Evolutionary conservation across 352 stramenopile genomes (phyloP).

Genomic region (Globisporangium solare): DNA sequence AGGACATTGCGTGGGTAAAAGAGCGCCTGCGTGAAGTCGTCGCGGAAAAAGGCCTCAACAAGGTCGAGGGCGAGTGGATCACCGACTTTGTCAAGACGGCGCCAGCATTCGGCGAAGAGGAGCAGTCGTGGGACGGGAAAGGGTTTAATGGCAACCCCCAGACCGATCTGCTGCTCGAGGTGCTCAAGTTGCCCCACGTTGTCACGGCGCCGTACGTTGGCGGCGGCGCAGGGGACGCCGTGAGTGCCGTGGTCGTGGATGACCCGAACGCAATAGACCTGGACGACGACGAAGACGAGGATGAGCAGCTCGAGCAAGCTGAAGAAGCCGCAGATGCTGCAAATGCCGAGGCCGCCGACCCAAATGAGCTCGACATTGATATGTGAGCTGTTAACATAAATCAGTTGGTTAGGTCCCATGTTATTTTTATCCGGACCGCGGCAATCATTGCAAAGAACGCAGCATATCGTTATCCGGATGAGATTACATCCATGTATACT

Average conservation of each 20-base stretch:
- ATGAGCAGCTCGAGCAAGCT: constrained; percentile 3
- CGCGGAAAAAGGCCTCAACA: constrained; percentile 44
- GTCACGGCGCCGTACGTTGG: constrained; percentile 88
- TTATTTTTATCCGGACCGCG: not conserved
- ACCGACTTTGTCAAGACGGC: constrained; percentile 79
- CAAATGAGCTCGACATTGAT: constrained; percentile 34
- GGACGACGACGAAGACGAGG: constrained; percentile 33
- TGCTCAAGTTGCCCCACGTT: constrained; percentile 92
- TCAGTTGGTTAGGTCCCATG: not conserved
- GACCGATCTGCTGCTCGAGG: constrained; percentile 90
- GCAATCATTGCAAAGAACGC: not conserved
- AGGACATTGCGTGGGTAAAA: constrained; percentile 78
- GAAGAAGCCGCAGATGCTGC: not conserved
- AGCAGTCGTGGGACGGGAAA: constrained; percentile 14
- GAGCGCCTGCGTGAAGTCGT: constrained; percentile 43
- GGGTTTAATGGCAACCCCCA: constrained; percentile 88
- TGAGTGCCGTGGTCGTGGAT: constrained; percentile 13
- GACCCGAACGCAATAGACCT: constrained; percentile 63
- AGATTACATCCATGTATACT: too few relatives aligned
- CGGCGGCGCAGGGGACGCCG: not conserved
- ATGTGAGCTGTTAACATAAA: not conserved
- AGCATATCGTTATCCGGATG: constrained; percentile 11
- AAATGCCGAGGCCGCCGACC: constrained; percentile 8
- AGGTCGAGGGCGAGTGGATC: constrained; percentile 58
- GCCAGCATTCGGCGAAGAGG: constrained; percentile 48